A percentile compares a stretch with the other conserved stretches of the same genome.
phyloP scores from a whole-genome alignment of 2,329 filamentous ascomycete species.

The Epichloe aotearoae region DNA sequence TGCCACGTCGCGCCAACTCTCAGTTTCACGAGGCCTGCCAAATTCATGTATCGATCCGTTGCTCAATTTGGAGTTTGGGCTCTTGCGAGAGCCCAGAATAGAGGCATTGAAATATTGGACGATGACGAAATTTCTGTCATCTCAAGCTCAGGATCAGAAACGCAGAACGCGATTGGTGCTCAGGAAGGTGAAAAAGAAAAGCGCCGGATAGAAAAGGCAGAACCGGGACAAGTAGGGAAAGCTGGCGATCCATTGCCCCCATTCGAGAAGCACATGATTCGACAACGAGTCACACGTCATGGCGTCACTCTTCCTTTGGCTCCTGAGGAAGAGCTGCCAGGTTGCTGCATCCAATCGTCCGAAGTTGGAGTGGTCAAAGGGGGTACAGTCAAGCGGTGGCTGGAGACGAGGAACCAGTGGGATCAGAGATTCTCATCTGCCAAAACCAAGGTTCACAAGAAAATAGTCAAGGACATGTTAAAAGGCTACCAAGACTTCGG shows the following conservation, averaged over 20 bases:
- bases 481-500: slow-evolving; percentile 59
- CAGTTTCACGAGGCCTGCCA: slow-evolving; percentile 92
- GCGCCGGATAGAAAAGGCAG: slow-evolving; percentile 10
- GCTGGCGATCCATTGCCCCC: slow-evolving; percentile 72
- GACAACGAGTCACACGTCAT: slow-evolving; percentile 70
- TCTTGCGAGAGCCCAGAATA: slow-evolving; percentile 67
- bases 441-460: slow-evolving; percentile 59
- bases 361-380: slow-evolving; percentile 68
- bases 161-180: slow-evolving; percentile 11
- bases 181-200: slow-evolving; percentile 10
- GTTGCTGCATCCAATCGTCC: slow-evolving; percentile 45
- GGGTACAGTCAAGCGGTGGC: slow-evolving; percentile 71
- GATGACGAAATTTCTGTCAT: slow-evolving; percentile 68
- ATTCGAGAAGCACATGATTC: slow-evolving; percentile 81
- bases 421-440: slow-evolving; percentile 57
- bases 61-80: slow-evolving; percentile 92
- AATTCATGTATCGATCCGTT: slow-evolving; percentile 87
- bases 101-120: slow-evolving; percentile 66
- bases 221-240: slow-evolving; percentile 50
- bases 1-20: slow-evolving; percentile 87
- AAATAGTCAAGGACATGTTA: slow-evolving; percentile 58
- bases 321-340: slow-evolving; percentile 49
- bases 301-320: slow-evolving; percentile 60
- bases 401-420: slow-evolving; percentile 58
- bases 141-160: slow-evolving; percentile 40